These are phyloP conservation scores for Lasiodiplodia citricola DNA, from an alignment of 2,329 filamentous ascomycete species.

Conservation along the genomic window DNA sequence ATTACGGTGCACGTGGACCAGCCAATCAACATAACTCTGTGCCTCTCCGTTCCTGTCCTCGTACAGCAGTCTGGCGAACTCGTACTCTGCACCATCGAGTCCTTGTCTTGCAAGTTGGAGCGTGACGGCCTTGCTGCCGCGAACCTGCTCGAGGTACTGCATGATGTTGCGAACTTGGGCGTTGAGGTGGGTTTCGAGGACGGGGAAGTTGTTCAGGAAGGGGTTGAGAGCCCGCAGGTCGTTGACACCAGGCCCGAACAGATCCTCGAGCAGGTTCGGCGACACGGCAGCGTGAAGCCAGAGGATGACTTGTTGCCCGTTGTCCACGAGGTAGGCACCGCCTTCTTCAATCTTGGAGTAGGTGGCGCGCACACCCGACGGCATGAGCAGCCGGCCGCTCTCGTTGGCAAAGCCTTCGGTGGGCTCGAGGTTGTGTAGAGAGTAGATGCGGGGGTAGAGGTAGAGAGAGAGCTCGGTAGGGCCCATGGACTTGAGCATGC, in stretches of 20 bases:
- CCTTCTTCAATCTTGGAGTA: conserved; percentile 90
- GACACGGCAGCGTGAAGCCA: conserved; percentile 95
- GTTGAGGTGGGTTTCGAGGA: conserved; percentile 90
- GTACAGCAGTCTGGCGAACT: conserved; percentile 88
- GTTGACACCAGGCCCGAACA: conserved; percentile 79
- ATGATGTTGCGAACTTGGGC: conserved; percentile 93
- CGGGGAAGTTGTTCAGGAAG: conserved; percentile 77
- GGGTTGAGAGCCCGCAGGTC: conserved; percentile 79
- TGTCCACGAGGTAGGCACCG: conserved; percentile 92
- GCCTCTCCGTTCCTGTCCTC: conserved; percentile 98
- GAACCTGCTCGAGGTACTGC: conserved; percentile 79
- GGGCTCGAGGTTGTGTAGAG: conserved; percentile 85
- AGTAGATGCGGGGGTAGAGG: conserved; percentile 91
- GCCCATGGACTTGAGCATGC: conserved; percentile 88
- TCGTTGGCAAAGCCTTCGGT: conserved; percentile 94
- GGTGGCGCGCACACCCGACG: conserved; percentile 77
- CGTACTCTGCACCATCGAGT: conserved; percentile 92
- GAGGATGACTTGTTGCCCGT: conserved; percentile 87
- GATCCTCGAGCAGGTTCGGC: conserved; percentile 85
- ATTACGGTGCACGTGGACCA: conserved; percentile 91
- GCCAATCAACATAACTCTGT: conserved; percentile 97
- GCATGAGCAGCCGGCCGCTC: conserved; percentile 85
- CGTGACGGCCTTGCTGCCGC: conserved; percentile 85
- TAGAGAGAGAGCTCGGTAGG: conserved; percentile 85
- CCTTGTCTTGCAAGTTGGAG: conserved; percentile 92